phyloP scores from a whole-genome alignment of 2,329 filamentous ascomycete species.

The Rutstroemia sp. region DNA sequence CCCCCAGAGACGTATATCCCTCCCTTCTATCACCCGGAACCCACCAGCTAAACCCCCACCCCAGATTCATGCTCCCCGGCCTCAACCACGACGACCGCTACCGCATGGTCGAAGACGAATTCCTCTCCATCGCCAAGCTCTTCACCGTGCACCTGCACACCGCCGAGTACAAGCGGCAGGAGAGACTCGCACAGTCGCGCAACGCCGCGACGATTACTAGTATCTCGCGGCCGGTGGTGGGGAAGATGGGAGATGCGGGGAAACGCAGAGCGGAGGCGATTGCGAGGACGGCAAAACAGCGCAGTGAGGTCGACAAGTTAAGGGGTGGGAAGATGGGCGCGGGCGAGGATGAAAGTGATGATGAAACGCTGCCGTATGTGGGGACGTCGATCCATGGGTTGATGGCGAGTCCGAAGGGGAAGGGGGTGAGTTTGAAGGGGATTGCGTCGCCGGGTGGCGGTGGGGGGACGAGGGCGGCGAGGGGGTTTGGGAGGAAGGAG shows the following conservation, averaged over 20 bases:
- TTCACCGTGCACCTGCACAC: conserved; percentile 72
- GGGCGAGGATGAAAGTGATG: conserved; percentile 21
- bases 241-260: conserved; percentile 25
- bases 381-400: conserved; percentile 36
- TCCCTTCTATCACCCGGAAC: neutral
- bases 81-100: conserved; percentile 62
- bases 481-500: no score
- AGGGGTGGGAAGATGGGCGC: conserved; percentile 16
- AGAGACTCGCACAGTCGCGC: conserved; percentile 45
- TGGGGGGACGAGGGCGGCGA: no score
- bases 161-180: conserved; percentile 67
- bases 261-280: conserved; percentile 29
- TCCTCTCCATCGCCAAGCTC: conserved; percentile 55
- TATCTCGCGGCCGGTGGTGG: conserved; percentile 34
- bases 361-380: conserved; percentile 27
- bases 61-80: conserved; percentile 51
- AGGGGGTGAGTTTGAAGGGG: conserved; percentile 9
- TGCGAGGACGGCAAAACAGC: conserved; percentile 32
- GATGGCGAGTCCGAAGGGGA: conserved; percentile 35
- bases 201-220: conserved; percentile 41
- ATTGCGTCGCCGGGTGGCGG: no score
- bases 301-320: conserved; percentile 23
- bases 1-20: conserved; percentile 37
- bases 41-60: conserved; percentile 2
- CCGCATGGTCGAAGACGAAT: conserved; percentile 81